phyloP scores from a whole-genome alignment of 106 monocot species.

The Agapanthus africanus region DNA sequence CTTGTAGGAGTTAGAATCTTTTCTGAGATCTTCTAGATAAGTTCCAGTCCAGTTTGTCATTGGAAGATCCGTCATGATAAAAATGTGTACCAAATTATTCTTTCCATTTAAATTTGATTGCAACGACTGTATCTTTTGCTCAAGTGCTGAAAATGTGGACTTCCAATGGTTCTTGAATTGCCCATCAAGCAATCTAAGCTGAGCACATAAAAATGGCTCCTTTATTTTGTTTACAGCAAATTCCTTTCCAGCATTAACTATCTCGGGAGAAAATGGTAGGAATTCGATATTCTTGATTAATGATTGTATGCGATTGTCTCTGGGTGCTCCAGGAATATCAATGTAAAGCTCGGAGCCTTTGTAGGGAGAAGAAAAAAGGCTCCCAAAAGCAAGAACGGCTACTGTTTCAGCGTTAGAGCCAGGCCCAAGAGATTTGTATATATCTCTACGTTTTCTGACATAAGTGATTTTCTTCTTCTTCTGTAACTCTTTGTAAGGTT shows the following conservation, averaged over 20 bases:
- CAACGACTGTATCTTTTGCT: slow-evolving; percentile 51
- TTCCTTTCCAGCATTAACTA: slow-evolving; percentile 58
- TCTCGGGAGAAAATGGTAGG: slow-evolving; percentile 74
- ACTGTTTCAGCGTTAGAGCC: slow-evolving; percentile 47
- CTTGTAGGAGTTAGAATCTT: slow-evolving; percentile 36
- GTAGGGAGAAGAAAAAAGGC: slow-evolving; percentile 64
- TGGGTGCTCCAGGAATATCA: slow-evolving; percentile 58
- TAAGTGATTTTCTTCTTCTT: slow-evolving; percentile 69
- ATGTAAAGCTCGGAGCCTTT: slow-evolving; percentile 72
- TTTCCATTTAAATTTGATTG: slow-evolving; percentile 23
- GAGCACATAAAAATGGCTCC: slow-evolving; percentile 80
- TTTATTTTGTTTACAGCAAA: slow-evolving; percentile 48
- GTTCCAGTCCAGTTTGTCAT: slow-evolving; percentile 61
- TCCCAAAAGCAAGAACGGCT: slow-evolving; percentile 71
- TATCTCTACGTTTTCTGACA: slow-evolving; percentile 61
- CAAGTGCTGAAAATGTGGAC: slow-evolving; percentile 56
- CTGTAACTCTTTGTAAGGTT: slow-evolving; percentile 54
- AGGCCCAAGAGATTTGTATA: slow-evolving; percentile 65
- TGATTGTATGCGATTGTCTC: slow-evolving; percentile 36
- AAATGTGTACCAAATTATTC: slow-evolving; percentile 76
- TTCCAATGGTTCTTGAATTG: slow-evolving; percentile 97
- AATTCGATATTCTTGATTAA: slow-evolving; percentile 50
- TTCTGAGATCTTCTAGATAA: slow-evolving; percentile 51
- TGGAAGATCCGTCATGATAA: slow-evolving; percentile 94
- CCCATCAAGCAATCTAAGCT: slow-evolving; percentile 87